Evolutionary conservation across 805 yeast genomes (phyloP), one percentile per base, ranked within the genome.

Genomic region (Metschnikowia peoriensis): DNA sequence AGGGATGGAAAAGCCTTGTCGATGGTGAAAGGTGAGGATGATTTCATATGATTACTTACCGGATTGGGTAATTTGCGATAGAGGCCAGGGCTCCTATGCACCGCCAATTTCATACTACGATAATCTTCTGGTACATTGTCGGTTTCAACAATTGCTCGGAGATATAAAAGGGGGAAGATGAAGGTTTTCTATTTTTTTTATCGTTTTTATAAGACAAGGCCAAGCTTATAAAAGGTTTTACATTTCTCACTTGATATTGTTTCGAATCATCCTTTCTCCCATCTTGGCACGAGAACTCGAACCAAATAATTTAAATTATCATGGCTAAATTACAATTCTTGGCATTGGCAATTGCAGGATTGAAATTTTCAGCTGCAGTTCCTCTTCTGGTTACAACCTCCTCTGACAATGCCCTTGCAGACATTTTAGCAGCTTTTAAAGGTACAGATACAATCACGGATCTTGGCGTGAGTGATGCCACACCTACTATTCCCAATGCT

Each of bases 341-440:
- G 39, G 43, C 47, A 7, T 28, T 43, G 32, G 17, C 40, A 14
- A 41, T 52, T 34, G 38, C 48, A 7, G 48, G 47, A 2, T 11
- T 46, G 5, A 45, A 46, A 6, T 12, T 48, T 7, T 38, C 50
- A 6, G 8, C 48, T 1, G 44, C 52, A 4, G 50, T 46, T 2
- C 52, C 52, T 6, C 39, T 47, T 11, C 28, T 47, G 8, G 48
- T 48, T 1, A 52, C 55, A 12, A 43, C 55, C 2, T 46, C 50
- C 32, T 15, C 48, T 8, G 40, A 41, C 17, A 45, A 45, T 9
- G 41, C 37, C 9, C 8, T 40, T 6, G 56, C 51, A 7, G 48
- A 28, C 11, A 39, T 49, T 16, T 47, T 49, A 34, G 49, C 40
- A 12, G 46, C 42, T n/a, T 47, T 52, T 10, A 38, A 46, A 38